These are phyloP conservation scores for Xylogone sp. DNA, from an alignment of 2,329 filamentous ascomycete species.

Conservation along the genomic window DNA sequence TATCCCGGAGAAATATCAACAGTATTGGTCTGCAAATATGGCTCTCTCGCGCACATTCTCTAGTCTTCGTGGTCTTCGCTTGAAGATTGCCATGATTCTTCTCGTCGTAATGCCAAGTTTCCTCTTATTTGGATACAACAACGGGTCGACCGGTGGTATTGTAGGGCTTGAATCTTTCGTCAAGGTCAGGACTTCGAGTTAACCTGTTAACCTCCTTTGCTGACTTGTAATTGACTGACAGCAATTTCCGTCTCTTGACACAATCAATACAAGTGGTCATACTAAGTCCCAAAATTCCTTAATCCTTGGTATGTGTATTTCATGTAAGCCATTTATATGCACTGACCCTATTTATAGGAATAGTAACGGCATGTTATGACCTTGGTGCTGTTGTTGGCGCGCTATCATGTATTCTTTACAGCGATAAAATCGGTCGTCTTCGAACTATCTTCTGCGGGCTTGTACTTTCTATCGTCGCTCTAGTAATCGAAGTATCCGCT, in stretches of 20 bases:
- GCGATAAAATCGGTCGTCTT: slow-evolving; percentile 38
- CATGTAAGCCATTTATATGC: too few species aligned
- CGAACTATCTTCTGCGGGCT: slow-evolving; percentile 36
- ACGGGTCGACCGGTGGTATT: slow-evolving; percentile 35
- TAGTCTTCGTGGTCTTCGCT: not conserved
- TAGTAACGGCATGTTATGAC: slow-evolving; percentile 21
- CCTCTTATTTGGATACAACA: slow-evolving; percentile 37
- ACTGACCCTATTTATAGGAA: slow-evolving; percentile 20
- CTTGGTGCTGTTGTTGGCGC: slow-evolving; percentile 34
- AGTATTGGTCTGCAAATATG: not conserved
- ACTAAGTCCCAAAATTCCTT: not conserved
- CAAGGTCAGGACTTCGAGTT: not conserved
- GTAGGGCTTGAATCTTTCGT: not conserved
- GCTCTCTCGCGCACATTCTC: not conserved
- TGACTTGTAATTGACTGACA: not conserved
- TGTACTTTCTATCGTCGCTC: slow-evolving; percentile 37
- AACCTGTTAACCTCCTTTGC: not conserved
- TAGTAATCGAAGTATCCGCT: slow-evolving; percentile 35
- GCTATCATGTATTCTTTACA: slow-evolving; percentile 32
- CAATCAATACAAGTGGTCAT: not conserved
- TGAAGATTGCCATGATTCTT: not conserved
- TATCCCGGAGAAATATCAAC: too few species aligned
- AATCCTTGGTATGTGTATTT: not conserved
- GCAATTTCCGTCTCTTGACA: not conserved
- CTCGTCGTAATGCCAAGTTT: slow-evolving; percentile 3